A percentile compares a stretch with the other conserved stretches of the same genome.
phyloP scores from a whole-genome alignment of 768 basidiomycete genomes.

The Mycena amicta region DNA sequence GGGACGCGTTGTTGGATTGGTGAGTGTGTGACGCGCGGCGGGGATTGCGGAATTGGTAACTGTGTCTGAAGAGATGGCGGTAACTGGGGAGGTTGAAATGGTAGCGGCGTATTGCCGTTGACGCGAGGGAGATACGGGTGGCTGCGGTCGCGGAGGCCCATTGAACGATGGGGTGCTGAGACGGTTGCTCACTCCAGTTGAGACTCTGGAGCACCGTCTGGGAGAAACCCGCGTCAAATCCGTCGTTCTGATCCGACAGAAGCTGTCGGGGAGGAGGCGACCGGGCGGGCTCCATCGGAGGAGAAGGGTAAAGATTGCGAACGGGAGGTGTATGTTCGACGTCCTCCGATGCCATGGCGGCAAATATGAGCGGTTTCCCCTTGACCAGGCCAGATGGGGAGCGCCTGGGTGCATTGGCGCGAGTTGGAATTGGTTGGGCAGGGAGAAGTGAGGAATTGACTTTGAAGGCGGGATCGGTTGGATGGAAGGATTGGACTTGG shows the following conservation, averaged over 20 bases:
- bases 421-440: slow-evolving; percentile 8
- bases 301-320: slow-evolving; percentile 10
- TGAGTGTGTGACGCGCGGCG: slow-evolving; percentile 1
- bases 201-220: slow-evolving; percentile 4
- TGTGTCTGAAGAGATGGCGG: slow-evolving; percentile 9
- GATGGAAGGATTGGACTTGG: slow-evolving; percentile 21
- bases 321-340: slow-evolving; percentile 12
- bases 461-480: slow-evolving; percentile 13
- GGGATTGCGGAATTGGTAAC: slow-evolving; percentile 11
- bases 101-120: slow-evolving; percentile 12
- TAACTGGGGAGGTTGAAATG: slow-evolving; percentile 11
- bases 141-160: slow-evolving; percentile 2
- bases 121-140: slow-evolving; percentile 6
- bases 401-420: slow-evolving; percentile 13
- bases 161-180: slow-evolving; percentile 14
- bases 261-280: slow-evolving; percentile 8
- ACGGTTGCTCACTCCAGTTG: slow-evolving; percentile 15
- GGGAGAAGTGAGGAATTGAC: slow-evolving; percentile 22
- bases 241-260: slow-evolving; percentile 1
- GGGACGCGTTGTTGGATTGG: background rate
- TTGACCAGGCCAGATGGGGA: slow-evolving; percentile 27
- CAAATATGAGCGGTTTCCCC: slow-evolving; percentile 65
- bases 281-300: slow-evolving; percentile 6
- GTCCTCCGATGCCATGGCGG: slow-evolving; percentile 49
- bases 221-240: slow-evolving; percentile 9